Evolutionary conservation across 805 yeast species (phyloP), one percentile per base, ranked within the genome.

Genomic region (Yarrowia sp.): DNA sequence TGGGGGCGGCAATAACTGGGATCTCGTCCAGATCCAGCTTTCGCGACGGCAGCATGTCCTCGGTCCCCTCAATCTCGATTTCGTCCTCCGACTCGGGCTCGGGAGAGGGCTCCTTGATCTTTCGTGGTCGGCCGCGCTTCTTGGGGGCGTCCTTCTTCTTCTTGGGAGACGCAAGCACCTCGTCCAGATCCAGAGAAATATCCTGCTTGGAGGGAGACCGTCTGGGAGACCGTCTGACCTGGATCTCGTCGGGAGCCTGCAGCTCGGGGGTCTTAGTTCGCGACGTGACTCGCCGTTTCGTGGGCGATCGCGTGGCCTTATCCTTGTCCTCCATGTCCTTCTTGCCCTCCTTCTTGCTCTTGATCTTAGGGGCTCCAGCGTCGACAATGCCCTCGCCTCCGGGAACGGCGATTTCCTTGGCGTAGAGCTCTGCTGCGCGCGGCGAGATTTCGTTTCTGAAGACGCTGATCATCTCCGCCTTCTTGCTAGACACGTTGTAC

Each of bases 401-500:
- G 4, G 80, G 74, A 6, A 71, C 74, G 41, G 67, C 69, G 4
- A 67, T 66, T 61, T 70, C 67, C 63, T 64, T 69, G 19, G 70
- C 70, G 61, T 82, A 73, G 35, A 82, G 71, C 42, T 72, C 67
- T 0, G 74, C 73, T 1, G 87, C 76, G 10, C 76, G 73, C 2
- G 88, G 84, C 14, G 74, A 75, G 55, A 89, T 74, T 7, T 84
- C 71, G 5, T 76, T 71, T n/a, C 80, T 75, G 73, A 84, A 89
- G n/a, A 86, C 68, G n/a, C 75, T 74, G 1, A 90, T 72, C 63
- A 91, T 77, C 12, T 82, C 84, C 6, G 81, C 74, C 72, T 93
- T 93, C 70, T 85, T 88, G 6, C 91, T 86, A 0, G 87, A 76
- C 0, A 87, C 80, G 29, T 62, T 59, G 69, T 79, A 85, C 1